Conservation (phyloP, 352 stramenopile genomes). For the Phytopythium boreale region DNA sequence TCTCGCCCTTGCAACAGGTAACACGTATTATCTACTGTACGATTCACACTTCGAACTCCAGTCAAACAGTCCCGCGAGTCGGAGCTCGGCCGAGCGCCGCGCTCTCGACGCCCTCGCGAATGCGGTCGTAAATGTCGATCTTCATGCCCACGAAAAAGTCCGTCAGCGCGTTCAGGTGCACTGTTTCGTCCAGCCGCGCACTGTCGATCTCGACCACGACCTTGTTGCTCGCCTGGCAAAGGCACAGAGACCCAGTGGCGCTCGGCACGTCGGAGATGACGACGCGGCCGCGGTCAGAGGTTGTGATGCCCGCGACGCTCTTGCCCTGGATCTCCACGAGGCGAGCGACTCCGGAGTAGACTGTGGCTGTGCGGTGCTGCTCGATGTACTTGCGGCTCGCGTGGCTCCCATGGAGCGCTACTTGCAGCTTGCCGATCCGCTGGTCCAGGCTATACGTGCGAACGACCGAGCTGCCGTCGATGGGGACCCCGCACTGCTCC, state of each 20-base stretch:
- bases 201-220: not conserved
- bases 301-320: not conserved
- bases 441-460: not conserved
- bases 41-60: not conserved
- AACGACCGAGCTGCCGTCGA: not conserved
- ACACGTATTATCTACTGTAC: no score
- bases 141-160: not conserved
- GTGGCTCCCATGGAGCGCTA: not conserved
- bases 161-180: not conserved
- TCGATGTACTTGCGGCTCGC: conserved; percentile 9
- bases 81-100: not conserved
- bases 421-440: not conserved
- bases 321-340: not conserved
- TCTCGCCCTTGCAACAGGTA: no score
- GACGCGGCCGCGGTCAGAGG: conserved; percentile 3
- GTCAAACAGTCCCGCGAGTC: not conserved
- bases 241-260: not conserved
- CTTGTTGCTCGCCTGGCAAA: not conserved
- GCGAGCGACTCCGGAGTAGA: conserved; percentile 6
- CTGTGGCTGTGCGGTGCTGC: not conserved
- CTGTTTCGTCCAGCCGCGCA: not conserved
- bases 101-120: not conserved
- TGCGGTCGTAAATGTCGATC: not conserved
- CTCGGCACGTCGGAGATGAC: not conserved
- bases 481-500: not conserved